Base-by-base conservation (phyloP, 2,329 filamentous ascomycete species). In the Diplodia sapinea region DNA sequence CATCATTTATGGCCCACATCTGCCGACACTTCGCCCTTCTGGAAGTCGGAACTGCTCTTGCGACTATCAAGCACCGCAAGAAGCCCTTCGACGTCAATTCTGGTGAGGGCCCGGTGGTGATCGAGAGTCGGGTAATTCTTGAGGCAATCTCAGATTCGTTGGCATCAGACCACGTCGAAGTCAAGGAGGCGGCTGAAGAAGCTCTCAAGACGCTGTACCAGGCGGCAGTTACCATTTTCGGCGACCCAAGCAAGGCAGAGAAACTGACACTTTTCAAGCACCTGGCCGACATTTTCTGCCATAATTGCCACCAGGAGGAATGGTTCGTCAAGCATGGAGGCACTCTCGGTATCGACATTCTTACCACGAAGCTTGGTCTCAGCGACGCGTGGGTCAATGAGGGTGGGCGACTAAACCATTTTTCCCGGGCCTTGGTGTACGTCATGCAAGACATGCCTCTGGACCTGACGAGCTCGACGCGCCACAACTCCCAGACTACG, bases 301-400 rank as follows among this genome's bases (percentile, higher is more conserved):
- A 99, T 77, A 93, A 92, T 71, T 99, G 95, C 77, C 94, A 97
- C 73, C 93, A 95, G 73, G 94, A 99, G 77, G 95, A 99, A 74
- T 99, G 96, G 95, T 99, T 97, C 75, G 94, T 94, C 64, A 99
- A 99, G 80, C 91, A 93, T 47, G 95, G 94, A 59, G 95, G 95
- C 49, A 94, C 91, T 65, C 82, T 94, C 23, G 96, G 96, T 66
- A 97, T 99, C 73, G 90, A 92, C 74, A 89, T 96, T 67, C 82
- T 99, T 68, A 89, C 94, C 38, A 94, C 92, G 2, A 90, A 94
- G 72, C 83, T 98, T 66, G 89, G 94, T 65, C 85, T 99, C 56
- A 93, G 93, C 51, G 91, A 96, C 73, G 77, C 83, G 1, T 99
- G 95, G 93, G 84, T 99, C 40, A 85, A 88, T 23, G 87, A 89